Evolutionary conservation across 148 eudicot species (phyloP).

Genomic region (Suaeda aralocaspica): DNA sequence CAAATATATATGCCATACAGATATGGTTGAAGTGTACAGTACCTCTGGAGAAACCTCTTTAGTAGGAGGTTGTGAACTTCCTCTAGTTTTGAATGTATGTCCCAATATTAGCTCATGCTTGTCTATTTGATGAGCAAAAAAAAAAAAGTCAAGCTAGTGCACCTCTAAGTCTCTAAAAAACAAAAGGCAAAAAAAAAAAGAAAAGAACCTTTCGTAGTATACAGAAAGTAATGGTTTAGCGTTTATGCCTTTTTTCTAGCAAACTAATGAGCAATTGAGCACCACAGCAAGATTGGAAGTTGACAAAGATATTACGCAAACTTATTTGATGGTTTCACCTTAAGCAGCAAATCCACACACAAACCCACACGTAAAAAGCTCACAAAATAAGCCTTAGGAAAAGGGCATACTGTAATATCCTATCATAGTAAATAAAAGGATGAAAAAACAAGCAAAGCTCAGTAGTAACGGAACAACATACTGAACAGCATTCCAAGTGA

Average conservation of each 20-base stretch:
- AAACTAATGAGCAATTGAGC: conserved; percentile 5
- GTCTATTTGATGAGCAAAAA: conserved; percentile 33
- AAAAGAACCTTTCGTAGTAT: neutral
- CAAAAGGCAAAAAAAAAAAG: no score
- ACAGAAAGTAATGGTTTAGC: neutral
- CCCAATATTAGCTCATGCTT: conserved; percentile 84
- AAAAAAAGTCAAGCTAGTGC: conserved; percentile 9
- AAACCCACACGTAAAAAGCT: neutral
- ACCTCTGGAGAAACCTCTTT: conserved; percentile 90
- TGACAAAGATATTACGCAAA: neutral
- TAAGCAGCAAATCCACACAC: no score
- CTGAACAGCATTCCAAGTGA: neutral
- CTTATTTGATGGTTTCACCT: neutral
- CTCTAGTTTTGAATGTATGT: conserved; percentile 54
- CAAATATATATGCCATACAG: conserved; percentile 11
- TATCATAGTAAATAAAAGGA: neutral
- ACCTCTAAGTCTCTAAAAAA: neutral
- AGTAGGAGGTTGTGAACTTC: conserved; percentile 52
- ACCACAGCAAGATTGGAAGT: neutral
- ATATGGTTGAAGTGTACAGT: neutral
- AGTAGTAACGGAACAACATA: neutral
- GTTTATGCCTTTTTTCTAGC: neutral
- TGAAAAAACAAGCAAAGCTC: neutral
- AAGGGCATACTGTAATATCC: neutral
- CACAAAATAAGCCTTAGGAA: conserved; percentile 11